A percentile compares a stretch with the other conserved stretches of the same genome.
phyloP scores from a whole-genome alignment of 176 grass and related monocot species.

The Hsuehochloa calcarea region DNA sequence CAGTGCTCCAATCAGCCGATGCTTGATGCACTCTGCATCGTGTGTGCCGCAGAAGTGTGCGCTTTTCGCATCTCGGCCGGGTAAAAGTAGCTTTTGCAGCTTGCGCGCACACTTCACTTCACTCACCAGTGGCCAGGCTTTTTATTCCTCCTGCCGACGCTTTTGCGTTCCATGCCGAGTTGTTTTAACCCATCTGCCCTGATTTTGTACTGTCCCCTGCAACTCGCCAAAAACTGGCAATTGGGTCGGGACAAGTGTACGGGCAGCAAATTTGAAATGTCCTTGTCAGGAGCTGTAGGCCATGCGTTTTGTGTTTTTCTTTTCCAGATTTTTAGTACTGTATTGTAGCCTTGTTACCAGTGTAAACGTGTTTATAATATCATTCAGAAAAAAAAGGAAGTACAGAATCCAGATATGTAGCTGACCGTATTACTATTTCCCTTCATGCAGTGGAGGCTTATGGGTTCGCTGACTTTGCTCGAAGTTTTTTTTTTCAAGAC shows the following conservation, averaged over 20 bases:
- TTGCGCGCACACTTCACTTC: neutral
- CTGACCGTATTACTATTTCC: neutral
- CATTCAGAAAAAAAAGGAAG: neutral
- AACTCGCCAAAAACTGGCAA: constrained; percentile 11
- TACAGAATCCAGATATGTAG: neutral
- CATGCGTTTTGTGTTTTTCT: neutral
- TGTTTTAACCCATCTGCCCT: neutral
- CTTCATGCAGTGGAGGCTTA: neutral
- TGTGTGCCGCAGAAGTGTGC: neutral
- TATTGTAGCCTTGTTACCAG: neutral
- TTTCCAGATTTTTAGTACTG: neutral
- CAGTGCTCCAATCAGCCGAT: constrained; percentile 34
- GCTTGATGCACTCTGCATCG: constrained; percentile 16
- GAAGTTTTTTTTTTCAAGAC: neutral
- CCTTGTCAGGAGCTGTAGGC: neutral
- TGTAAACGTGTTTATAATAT: constrained; percentile 18
- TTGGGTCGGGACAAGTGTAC: neutral
- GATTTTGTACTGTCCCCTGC: neutral
- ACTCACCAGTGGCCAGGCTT: constrained; percentile 10
- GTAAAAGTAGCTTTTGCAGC: constrained; percentile 48
- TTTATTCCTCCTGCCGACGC: constrained; percentile 7
- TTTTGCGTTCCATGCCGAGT: neutral
- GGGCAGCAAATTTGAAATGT: constrained; percentile 12
- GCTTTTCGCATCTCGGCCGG: constrained; percentile 23
- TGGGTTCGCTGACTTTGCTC: neutral